A percentile compares a stretch with the other conserved stretches of the same genome.
Evolutionary conservation across 164 flowering plant genomes (phyloP).

Genomic region (Platanus orientalis): DNA sequence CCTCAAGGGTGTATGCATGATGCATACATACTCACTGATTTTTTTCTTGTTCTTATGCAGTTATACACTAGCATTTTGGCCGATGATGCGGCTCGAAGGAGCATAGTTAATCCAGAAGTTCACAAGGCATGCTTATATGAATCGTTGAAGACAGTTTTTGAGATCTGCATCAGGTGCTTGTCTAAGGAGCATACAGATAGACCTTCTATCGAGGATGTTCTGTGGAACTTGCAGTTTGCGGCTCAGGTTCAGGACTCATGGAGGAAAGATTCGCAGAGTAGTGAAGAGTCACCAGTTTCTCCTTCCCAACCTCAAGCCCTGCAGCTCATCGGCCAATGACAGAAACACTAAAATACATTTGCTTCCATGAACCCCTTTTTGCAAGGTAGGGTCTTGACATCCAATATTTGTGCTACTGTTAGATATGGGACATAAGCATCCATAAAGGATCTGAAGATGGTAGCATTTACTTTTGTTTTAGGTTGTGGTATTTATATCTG

Average conservation of each 20-base stretch:
- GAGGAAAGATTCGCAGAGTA: slow-evolving; percentile 57
- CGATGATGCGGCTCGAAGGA: slow-evolving; percentile 46
- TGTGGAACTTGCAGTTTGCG: slow-evolving; percentile 97
- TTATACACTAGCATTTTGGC: slow-evolving; percentile 34
- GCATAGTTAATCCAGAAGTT: slow-evolving; percentile 47
- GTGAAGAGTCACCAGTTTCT: slow-evolving; percentile 60
- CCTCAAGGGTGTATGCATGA: no score
- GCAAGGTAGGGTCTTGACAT: not conserved
- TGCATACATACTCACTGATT: not conserved
- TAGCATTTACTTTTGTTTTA: no score
- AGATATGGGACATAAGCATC: no score
- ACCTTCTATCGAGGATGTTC: slow-evolving; percentile 86
- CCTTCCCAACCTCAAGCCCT: slow-evolving; percentile 24
- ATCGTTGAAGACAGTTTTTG: slow-evolving; percentile 76
- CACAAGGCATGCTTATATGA: slow-evolving; percentile 41
- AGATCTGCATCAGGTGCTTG: slow-evolving; percentile 63
- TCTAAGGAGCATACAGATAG: slow-evolving; percentile 51
- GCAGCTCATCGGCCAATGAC: slow-evolving; percentile 17
- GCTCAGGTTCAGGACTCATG: slow-evolving; percentile 88
- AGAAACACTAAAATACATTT: not conserved
- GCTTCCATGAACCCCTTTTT: not conserved
- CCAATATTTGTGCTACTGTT: no score
- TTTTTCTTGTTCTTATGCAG: slow-evolving; percentile 31
- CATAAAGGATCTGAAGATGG: no score
- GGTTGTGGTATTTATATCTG: no score